Evolutionary conservation across 768 basidiomycete species (phyloP), one percentile per base, ranked within the genome.

Genomic region (Arthromyces matolae): DNA sequence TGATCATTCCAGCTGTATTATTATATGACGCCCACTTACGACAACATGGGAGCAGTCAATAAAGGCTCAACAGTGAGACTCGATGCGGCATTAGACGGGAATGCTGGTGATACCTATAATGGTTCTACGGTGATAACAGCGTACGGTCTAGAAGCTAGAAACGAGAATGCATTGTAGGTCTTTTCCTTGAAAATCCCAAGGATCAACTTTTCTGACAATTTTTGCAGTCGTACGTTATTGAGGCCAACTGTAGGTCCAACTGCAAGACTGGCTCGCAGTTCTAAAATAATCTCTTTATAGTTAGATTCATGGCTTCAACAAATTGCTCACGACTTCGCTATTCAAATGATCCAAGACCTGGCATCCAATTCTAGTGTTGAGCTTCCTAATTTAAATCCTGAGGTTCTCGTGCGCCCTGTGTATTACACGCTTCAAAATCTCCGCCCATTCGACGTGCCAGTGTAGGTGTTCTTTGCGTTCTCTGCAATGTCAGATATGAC

Each of bases 361-460:
- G 25, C 24, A 20, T 42, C 48, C 20, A 36, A 45, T 23, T 45
- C 43, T 6, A 51, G 38, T 28, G 36, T 40, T 3, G 31, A 47
- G 8, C 53, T 79, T 16, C 55, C 73, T 24, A 47, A 37, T 33
- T 61, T 50, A 2, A 71, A 76, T 3, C 76, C 77, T 1, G 48
- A 57, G 27, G 57, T 76, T 6, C 59, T 79, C 13, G 58, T 65
- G 8, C 56, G 61, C 19, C 72, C 78, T 2, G 45, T 75, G 4
- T 58, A 59, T 42, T 79, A 68, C 47, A 66, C 54, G 0, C 29
- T 72, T 3, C 40, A 64, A 16, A 77, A 80, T 39, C 46, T 73
- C 3, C 64, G 70, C 20, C 78, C 78, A 7, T 79, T 80, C 40
- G 70, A 80, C 46, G 58, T 72, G 16, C 67, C 75, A 33, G 72